Base-by-base conservation (phyloP, 208 protist species). In the Blastocrithidia nonstop region DNA sequence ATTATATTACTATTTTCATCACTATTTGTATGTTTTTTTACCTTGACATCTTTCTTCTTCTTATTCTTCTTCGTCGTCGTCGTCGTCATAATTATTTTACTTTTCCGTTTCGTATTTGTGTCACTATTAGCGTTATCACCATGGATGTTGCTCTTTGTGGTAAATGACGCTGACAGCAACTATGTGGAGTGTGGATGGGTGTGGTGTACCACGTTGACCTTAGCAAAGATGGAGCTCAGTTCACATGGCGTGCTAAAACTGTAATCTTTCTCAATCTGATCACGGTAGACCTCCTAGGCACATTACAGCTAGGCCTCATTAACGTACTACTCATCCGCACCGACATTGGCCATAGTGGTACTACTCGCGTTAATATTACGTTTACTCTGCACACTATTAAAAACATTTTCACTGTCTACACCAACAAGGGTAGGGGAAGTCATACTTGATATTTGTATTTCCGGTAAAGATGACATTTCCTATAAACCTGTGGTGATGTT, bases 241-340 rank as follows among this genome's bases (percentile, higher is more conserved):
- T 58, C 61, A 4, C 57, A 45, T 3, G 54, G 40, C 4, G 71
- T 86, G 54, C 68, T 82, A 55, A 81, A 80, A 54, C 44, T 59
- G 64, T 89, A 89, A 49, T 86, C 72, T 15, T 65, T 66, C 35
- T 85, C 74, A 50, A 89, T 89, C 40, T 89, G 80, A 16, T 44
- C 55, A n/a, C 80, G 74, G 45, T 72, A 89, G 21, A 76, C 65
- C 16, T 57, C 54, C 50, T 89, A 74, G 4, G 77, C 80, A 23
- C 60, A 56, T 40, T 70, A 63, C 6, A 89, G 53, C 1, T 79
- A 66, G 39, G 66, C 50, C n/a, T 51, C 35, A 11, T 56, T 67
- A 33, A n/a, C 35, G 62, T 86, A 86, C 33, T 66, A 52, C 20
- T 72, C 71, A 5, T 79, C 59, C 36, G 55, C 55, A 8, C 55